Evolutionary conservation across 2,329 filamentous ascomycete genomes (phyloP).

Genomic region (Malbranchea zuffiana): DNA sequence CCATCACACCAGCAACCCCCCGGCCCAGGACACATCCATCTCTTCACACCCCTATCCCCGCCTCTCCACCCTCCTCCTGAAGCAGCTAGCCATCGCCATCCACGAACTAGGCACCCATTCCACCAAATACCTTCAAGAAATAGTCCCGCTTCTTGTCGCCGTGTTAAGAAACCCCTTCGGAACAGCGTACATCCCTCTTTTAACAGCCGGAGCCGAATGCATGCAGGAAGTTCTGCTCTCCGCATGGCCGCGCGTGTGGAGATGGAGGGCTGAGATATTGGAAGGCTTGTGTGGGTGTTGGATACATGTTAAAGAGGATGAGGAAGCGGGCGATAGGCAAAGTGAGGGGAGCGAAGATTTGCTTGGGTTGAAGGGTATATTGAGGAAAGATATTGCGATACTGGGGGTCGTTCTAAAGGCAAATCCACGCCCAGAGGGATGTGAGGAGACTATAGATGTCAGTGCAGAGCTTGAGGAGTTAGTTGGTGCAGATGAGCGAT

Average conservation of each 20-base stretch:
- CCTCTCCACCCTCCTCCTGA: conserved; percentile 40
- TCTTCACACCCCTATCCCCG: conserved; percentile 31
- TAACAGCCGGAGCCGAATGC: conserved; percentile 44
- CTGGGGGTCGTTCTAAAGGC: no score
- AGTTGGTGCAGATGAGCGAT: conserved; percentile 26
- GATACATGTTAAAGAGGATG: conserved; percentile 42
- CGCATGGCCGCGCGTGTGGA: conserved; percentile 58
- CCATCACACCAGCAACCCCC: conserved; percentile 37
- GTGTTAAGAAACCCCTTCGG: conserved; percentile 61
- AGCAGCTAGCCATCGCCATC: conserved; percentile 21
- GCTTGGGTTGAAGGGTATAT: conserved; percentile 5
- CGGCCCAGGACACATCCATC: conserved; percentile 37
- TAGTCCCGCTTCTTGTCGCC: conserved; percentile 55
- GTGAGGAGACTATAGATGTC: conserved; percentile 22
- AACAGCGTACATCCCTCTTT: conserved; percentile 42
- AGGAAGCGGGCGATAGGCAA: conserved; percentile 12
- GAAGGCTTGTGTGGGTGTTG: conserved; percentile 53
- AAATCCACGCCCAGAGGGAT: conserved; percentile 16
- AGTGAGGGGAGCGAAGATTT: conserved; percentile 4
- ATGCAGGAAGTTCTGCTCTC: conserved; percentile 49
- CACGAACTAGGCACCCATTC: conserved; percentile 28
- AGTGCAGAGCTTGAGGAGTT: conserved; percentile 27
- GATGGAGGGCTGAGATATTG: conserved; percentile 54
- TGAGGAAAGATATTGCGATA: conserved; percentile 10
- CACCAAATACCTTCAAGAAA: conserved; percentile 42